Conservation (phyloP, 768 basidiomycete species). For the Naganishia onofrii region DNA sequence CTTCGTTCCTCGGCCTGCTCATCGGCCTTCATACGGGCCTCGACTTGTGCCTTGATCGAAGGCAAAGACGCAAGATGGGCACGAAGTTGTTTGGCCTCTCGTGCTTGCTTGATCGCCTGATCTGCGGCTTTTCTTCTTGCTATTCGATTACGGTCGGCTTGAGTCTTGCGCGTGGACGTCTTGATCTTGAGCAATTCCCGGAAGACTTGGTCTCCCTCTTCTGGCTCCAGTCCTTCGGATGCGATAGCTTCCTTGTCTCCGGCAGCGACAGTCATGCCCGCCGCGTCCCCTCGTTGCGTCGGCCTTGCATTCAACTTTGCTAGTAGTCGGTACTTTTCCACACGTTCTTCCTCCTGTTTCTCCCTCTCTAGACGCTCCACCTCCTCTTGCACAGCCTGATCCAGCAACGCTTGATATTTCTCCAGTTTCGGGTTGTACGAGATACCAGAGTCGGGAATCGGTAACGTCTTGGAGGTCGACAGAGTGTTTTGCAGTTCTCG, state of each 20-base stretch:
- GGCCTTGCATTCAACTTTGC: slow-evolving; percentile 28
- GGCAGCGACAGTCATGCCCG: slow-evolving; percentile 62
- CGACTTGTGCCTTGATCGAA: slow-evolving; percentile 52
- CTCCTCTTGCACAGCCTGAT: slow-evolving; percentile 67
- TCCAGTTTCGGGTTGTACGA: slow-evolving; percentile 83
- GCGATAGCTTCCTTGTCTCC: slow-evolving; percentile 38
- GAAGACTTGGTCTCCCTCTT: slow-evolving; percentile 40
- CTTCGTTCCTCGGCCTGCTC: slow-evolving; percentile 9
- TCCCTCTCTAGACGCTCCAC: slow-evolving; percentile 60
- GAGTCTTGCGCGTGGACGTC: slow-evolving; percentile 57
- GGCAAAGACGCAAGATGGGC: slow-evolving; percentile 34
- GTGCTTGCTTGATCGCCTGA: slow-evolving; percentile 13
- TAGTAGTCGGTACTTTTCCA: slow-evolving; percentile 61
- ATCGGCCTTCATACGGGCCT: slow-evolving; percentile 24
- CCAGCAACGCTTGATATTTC: slow-evolving; percentile 69
- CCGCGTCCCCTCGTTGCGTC: slow-evolving; percentile 22
- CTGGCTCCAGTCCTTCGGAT: slow-evolving; percentile 51
- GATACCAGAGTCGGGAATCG: slow-evolving; percentile 71
- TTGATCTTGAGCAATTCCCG: slow-evolving; percentile 20
- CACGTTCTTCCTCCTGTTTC: slow-evolving; percentile 59
- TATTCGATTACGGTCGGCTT: slow-evolving; percentile 63
- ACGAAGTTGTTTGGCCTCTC: slow-evolving; percentile 17
- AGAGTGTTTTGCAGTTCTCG: slow-evolving; percentile 35
- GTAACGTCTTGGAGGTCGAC: slow-evolving; percentile 24
- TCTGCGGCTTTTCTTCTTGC: slow-evolving; percentile 12